A percentile compares a stretch with the other conserved stretches of the same genome.
Evolutionary conservation across 352 stramenopile species (phyloP).

Genomic region (Thalassiosira hispida): DNA sequence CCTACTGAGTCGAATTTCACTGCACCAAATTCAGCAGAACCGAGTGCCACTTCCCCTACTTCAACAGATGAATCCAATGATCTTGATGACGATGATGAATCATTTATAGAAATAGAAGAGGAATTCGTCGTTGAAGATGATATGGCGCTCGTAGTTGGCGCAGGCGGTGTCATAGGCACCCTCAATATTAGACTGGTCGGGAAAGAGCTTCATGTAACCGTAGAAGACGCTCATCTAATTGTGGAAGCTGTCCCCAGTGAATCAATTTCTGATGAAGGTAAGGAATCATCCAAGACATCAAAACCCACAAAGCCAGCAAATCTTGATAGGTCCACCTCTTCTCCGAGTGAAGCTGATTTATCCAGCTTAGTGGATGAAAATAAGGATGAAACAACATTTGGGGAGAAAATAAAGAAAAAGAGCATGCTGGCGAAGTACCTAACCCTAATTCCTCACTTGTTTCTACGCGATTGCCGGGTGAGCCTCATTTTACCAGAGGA

Average conservation of each 20-base stretch:
- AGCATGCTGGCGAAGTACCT: conserved; percentile 65
- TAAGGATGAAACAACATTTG: conserved; percentile 50
- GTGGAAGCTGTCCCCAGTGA: conserved; percentile 63
- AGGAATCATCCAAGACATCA: conserved; percentile 17
- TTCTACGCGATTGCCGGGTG: conserved; percentile 73
- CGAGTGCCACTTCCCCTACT: background rate
- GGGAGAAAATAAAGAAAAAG: conserved; percentile 72
- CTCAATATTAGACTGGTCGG: conserved; percentile 74
- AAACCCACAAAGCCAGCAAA: conserved; percentile 25
- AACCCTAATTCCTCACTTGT: conserved; percentile 76
- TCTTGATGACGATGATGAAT: conserved; percentile 39
- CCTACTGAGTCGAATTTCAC: too few relatives aligned
- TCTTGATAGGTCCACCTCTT: conserved; percentile 35
- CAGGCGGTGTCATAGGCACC: conserved; percentile 69
- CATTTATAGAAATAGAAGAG: conserved; percentile 53
- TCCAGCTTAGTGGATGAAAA: conserved; percentile 2
- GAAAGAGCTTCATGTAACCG: conserved; percentile 73
- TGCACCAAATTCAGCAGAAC: too few relatives aligned
- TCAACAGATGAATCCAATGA: conserved; percentile 3
- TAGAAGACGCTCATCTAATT: conserved; percentile 79
- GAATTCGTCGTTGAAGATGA: conserved; percentile 56
- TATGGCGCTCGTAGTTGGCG: conserved; percentile 64
- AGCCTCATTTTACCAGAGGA: conserved; percentile 70
- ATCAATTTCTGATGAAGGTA: conserved; percentile 19
- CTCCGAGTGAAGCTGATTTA: conserved; percentile 30